A percentile compares a stretch with the other conserved stretches of the same genome.
Conservation (phyloP, 1,284 basidiomycete species). For the Microbotryomycetes sp. region DNA sequence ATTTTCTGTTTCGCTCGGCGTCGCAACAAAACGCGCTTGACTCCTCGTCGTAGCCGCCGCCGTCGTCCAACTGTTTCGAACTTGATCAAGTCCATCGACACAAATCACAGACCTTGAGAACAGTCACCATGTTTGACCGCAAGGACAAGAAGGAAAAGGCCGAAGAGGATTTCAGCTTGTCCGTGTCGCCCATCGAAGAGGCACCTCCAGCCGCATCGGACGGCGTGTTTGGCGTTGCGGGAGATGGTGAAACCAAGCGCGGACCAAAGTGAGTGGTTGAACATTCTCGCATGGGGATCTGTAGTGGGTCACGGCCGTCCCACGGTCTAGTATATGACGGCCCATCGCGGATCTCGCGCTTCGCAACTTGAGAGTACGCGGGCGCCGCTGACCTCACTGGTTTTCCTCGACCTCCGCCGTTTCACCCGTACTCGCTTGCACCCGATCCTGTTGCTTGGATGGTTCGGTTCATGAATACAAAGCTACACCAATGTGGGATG, state of each 20-base stretch:
- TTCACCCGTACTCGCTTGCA: neutral
- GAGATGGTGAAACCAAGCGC: neutral
- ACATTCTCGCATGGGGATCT: no score
- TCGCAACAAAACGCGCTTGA: no score
- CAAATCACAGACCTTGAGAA: neutral
- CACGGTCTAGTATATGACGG: no score
- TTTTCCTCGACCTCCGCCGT: no score
- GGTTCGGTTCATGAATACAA: no score
- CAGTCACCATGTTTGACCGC: neutral
- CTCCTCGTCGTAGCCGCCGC: no score
- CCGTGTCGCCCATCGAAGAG: no score
- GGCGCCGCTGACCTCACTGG: neutral
- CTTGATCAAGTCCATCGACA: neutral
- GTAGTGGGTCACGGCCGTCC: no score
- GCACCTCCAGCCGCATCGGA: neutral
- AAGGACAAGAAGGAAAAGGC: neutral
- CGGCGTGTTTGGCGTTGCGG: neutral
- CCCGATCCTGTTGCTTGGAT: no score
- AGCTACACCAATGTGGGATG: neutral
- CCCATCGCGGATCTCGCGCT: no score
- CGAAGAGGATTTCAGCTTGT: neutral
- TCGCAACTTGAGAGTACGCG: no score
- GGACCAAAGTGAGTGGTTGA: neutral
- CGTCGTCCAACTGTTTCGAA: neutral
- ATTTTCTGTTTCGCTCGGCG: no score